Evolutionary conservation across 176 grass and related monocot genomes (phyloP), one percentile per base, ranked within the genome.

Genomic region (Lolium perenne): DNA sequence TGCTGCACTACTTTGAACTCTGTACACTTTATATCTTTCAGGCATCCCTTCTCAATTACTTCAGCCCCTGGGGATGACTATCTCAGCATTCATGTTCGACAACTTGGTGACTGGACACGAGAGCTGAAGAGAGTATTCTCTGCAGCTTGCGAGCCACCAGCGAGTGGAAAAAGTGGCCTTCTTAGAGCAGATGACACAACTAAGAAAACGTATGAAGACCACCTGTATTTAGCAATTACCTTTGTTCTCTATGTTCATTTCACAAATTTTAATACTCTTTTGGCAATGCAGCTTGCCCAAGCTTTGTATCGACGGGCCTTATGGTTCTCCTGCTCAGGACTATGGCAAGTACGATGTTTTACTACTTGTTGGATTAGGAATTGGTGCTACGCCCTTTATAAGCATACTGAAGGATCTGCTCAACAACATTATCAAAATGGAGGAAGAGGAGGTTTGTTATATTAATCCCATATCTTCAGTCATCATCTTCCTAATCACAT

Each of bases 361-460:
- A 80, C 81, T 99, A 38, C 97, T 99, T 47, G 97, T 97, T 84
- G 97, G 97, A 88, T 89, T 99, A 79, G 97, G 97, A 67, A 99
- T 99, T 67, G 97, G 97, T 75, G 97, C 97, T 55, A 97, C 97
- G 61, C 97, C 94, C 74, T 99, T 99, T 87, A 99, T 99, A 82
- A 99, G 97, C 89, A 99, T 99, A 86, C 63, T 99, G 84, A 99
- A 99, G 86, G 97, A 99, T 96, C 92, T 99, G 12, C 92, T 99
- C 10, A 99, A 92, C 80, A 99, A 92, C 73, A 97, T 99, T 12
- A 87, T 97, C 61, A 94, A 93, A 84, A 87, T 91, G 83, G 97
- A 99, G 87, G 94, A 99, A 88, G 90, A 99, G 67, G 92, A 94
- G 78, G 97, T 97, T 71, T 85, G 83, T 43, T 67, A 4, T 68